Evolutionary conservation across 768 basidiomycete genomes (phyloP), one percentile per base, ranked within the genome.

Genomic region (Amanita subjunquillea): DNA sequence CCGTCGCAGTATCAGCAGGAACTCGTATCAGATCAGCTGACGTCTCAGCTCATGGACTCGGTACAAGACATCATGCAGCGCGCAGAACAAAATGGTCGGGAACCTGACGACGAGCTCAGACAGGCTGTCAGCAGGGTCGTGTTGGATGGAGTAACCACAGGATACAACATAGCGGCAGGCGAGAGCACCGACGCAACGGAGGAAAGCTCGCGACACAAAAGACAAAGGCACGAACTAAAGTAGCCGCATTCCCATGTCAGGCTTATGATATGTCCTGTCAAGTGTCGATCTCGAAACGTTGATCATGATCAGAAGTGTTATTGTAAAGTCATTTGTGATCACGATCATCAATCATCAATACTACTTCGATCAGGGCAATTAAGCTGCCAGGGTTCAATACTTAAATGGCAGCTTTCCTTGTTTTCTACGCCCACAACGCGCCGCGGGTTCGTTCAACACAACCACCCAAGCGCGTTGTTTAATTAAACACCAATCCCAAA

Each of bases 1-100:
- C 80, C 76, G 2, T 87, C 85, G 4, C 80, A 86, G 61, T 78
- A 86, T 57, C 72, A 76, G 20, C 83, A 88, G 65, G 78, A 91
- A 54, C 66, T 67, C 29, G 79, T 78, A 32, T 81, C 87, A n/a
- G 83, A 89, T 59, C 66, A 72, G 32, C 75, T 91, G 54, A 87
- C 90, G 3, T 73, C 77, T 27, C 72, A 73, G 17, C 73, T 91
- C 54, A 78, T 92, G 70, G 66, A 69, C 48, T 77, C 79, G 23
- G 80, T 85, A 38, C 74, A 81, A 59, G 74, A 77, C 49, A 83
- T 92, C 61, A 80, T 88, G 74, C 58, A 67, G 49, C 70, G 68
- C 41, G 71, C 72, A 40, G 70, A 72, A 48, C 72, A 75, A 53
- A 77, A 81, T 57, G 85, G 83, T 6, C 69, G 72, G 29, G 79